Conservation (phyloP, 306 rosid genomes). For the Corylus americana region DNA sequence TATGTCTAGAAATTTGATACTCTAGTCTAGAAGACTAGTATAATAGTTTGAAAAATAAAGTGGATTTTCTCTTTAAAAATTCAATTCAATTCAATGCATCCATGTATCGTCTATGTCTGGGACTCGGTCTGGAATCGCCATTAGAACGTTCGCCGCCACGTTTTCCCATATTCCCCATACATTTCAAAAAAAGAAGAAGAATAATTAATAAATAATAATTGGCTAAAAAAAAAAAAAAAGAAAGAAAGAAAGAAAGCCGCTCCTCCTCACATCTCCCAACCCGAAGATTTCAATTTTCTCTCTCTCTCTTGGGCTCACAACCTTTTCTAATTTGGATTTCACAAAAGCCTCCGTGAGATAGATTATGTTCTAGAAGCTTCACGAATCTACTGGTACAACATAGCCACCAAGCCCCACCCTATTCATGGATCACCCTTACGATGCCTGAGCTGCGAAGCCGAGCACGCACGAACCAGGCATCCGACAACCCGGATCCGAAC, state of each 20-base stretch:
- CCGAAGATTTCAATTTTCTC: neutral
- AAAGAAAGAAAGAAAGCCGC: too few species aligned
- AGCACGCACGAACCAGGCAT: constrained; percentile 36
- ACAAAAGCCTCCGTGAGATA: constrained; percentile 11
- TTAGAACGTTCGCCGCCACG: too few species aligned
- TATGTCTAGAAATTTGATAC: too few species aligned
- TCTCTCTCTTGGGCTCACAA: neutral
- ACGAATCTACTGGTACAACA: constrained; percentile 22
- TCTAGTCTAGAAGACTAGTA: too few species aligned
- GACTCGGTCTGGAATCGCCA: too few species aligned
- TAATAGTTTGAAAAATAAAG: too few species aligned
- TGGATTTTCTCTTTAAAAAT: too few species aligned
- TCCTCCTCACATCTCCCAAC: constrained; percentile 42
- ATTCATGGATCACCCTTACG: constrained; percentile 51
- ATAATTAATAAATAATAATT: too few species aligned
- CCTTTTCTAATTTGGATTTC: neutral
- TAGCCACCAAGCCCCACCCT: constrained; percentile 1
- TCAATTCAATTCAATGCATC: too few species aligned
- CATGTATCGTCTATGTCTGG: too few species aligned
- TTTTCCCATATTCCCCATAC: too few species aligned
- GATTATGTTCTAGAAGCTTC: constrained; percentile 42
- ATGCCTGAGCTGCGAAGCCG: constrained; percentile 60
- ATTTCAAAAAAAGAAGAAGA: neutral
- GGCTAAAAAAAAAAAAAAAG: too few species aligned
- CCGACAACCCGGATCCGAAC: constrained; percentile 29